phyloP scores from a whole-genome alignment of 345 rosid genomes.

The Melaleuca quinquenervia region DNA sequence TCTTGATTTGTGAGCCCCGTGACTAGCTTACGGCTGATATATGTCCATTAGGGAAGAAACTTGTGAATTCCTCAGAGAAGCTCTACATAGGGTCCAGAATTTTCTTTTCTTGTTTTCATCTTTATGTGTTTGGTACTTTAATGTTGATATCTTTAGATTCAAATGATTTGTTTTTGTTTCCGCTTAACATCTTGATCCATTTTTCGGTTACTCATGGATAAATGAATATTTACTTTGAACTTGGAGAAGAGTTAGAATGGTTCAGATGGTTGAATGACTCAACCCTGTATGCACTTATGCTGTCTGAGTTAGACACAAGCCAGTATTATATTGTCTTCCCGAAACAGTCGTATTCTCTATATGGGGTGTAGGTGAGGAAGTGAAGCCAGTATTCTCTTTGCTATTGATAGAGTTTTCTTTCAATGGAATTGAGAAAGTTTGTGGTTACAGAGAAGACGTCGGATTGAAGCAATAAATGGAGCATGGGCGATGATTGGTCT shows the following conservation, averaged over 20 bases:
- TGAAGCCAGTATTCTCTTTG: not conserved
- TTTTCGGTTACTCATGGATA: not conserved
- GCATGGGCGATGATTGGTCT: constrained; percentile 96
- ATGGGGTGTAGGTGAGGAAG: not conserved
- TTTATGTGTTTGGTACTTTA: not conserved
- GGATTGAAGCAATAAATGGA: constrained; percentile 85
- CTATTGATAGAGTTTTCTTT: not conserved
- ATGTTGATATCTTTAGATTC: not conserved
- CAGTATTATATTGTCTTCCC: not conserved
- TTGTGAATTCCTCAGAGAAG: not conserved
- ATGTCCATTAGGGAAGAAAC: not conserved
- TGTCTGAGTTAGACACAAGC: not conserved
- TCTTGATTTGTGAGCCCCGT: not conserved
- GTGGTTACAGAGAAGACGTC: constrained; percentile 47
- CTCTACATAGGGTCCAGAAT: not conserved
- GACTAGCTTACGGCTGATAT: not conserved
- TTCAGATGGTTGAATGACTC: not conserved
- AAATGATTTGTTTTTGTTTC: not conserved
- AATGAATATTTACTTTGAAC: not conserved
- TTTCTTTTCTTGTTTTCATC: not conserved
- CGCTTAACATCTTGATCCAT: not conserved
- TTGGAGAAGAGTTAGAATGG: not conserved
- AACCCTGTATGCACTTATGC: not conserved
- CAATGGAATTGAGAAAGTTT: not conserved
- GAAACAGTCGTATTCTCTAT: not conserved